Percentiles rank a stretch among this genome's conserved stretches.
These are phyloP conservation scores for Russula griseocarnosa DNA, from an alignment of 768 basidiomycete species.

Conservation along the genomic window DNA sequence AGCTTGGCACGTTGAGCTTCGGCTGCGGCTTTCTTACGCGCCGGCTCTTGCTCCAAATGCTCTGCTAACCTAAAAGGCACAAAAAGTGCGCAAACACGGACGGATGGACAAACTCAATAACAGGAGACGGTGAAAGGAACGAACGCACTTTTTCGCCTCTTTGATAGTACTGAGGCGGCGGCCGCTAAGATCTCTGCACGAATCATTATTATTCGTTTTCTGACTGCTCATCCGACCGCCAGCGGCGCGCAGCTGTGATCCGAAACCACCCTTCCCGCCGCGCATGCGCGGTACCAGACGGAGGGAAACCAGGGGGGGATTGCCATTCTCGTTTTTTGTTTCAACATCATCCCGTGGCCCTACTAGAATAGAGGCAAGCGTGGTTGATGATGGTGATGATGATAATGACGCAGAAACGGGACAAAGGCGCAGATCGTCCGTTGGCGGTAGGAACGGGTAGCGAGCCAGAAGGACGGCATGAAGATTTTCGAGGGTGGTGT, in stretches of 20 bases:
- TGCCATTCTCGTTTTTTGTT: neutral
- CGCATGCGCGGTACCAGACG: slow-evolving; percentile 68
- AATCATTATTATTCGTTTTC: slow-evolving; percentile 93
- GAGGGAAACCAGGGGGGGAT: slow-evolving; percentile 51
- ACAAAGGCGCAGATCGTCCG: slow-evolving; percentile 42
- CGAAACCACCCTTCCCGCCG: slow-evolving; percentile 98
- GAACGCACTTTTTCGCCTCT: slow-evolving; percentile 83
- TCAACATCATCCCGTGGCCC: slow-evolving; percentile 26
- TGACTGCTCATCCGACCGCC: slow-evolving; percentile 97
- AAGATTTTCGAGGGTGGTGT: slow-evolving; percentile 41
- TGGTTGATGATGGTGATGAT: neutral
- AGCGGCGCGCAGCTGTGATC: slow-evolving; percentile 91
- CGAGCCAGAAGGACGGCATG: slow-evolving; percentile 44
- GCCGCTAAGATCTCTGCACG: slow-evolving; percentile 88
- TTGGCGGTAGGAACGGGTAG: slow-evolving; percentile 46
- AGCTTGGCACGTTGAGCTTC: slow-evolving; percentile 80
- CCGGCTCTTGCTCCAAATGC: slow-evolving; percentile 81
- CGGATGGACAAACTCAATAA: neutral
- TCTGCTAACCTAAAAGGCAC: slow-evolving; percentile 59
- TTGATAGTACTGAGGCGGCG: slow-evolving; percentile 89
- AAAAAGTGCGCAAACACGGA: neutral
- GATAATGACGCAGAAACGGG: slow-evolving; percentile 37
- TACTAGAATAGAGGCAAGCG: slow-evolving; percentile 38
- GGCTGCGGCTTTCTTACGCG: slow-evolving; percentile 70
- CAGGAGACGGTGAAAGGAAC: neutral